These are phyloP conservation scores for Solanum dulcamara DNA, from an alignment of 257 asterid genomes.

Conservation along the genomic window DNA sequence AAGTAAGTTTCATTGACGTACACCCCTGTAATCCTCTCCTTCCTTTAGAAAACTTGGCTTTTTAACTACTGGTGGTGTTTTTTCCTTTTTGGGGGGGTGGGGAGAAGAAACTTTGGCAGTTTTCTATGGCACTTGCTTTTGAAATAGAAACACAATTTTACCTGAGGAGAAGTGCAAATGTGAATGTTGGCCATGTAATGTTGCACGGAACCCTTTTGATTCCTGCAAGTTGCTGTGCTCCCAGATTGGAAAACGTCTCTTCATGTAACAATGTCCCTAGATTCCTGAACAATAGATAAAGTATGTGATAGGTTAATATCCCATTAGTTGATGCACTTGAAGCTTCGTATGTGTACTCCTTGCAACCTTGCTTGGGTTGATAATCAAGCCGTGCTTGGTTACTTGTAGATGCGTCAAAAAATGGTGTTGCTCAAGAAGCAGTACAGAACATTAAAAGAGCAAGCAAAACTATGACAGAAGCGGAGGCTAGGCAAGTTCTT, in stretches of 20 bases:
- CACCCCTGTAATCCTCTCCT: background rate
- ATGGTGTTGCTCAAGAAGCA: conserved; percentile 69
- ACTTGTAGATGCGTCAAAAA: conserved; percentile 57
- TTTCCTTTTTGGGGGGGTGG: background rate
- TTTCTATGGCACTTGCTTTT: background rate
- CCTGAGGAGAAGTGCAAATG: background rate
- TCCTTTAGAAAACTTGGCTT: background rate
- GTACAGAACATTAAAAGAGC: conserved; percentile 39
- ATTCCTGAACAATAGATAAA: background rate
- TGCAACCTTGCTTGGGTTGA: background rate
- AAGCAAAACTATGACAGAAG: conserved; percentile 55
- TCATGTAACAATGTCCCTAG: background rate
- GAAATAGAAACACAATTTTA: background rate
- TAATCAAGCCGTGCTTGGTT: background rate
- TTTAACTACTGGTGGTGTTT: background rate
- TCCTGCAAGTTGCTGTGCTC: background rate
- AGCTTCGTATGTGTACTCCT: background rate
- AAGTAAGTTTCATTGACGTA: conserved; percentile 25
- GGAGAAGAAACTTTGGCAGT: background rate
- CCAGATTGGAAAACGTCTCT: background rate
- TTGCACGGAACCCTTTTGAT: background rate
- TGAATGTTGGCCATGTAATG: background rate
- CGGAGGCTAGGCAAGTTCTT: conserved; percentile 71
- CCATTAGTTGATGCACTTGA: background rate
- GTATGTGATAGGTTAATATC: background rate